Conservation (phyloP, 805 yeast genomes). For the Blastobotrys terrestris region DNA sequence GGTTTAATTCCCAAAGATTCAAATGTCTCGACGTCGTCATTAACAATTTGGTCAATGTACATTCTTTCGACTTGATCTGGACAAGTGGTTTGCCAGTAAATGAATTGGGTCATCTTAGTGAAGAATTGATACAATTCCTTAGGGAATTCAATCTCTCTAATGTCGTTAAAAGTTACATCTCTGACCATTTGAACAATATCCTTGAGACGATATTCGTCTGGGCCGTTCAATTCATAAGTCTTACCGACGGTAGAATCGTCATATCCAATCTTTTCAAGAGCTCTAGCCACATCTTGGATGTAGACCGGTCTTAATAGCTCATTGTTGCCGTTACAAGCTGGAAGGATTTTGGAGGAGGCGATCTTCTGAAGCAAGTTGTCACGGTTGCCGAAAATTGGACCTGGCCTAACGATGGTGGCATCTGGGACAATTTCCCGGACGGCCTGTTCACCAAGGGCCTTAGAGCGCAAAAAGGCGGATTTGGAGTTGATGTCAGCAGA, state of each 20-base stretch:
- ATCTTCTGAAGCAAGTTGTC: slow-evolving; percentile 60
- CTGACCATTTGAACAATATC: slow-evolving; percentile 69
- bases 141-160: slow-evolving; percentile 36
- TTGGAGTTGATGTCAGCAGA: slow-evolving; percentile 64
- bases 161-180: slow-evolving; percentile 45
- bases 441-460: slow-evolving; percentile 69
- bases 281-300: slow-evolving; percentile 70
- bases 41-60: slow-evolving; percentile 57
- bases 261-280: slow-evolving; percentile 69
- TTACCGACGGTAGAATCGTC: slow-evolving; percentile 78
- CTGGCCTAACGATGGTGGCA: slow-evolving; percentile 80
- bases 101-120: slow-evolving; percentile 34
- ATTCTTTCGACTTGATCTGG: slow-evolving; percentile 74
- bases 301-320: slow-evolving; percentile 67
- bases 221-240: slow-evolving; percentile 67
- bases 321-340: slow-evolving; percentile 59
- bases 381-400: slow-evolving; percentile 71
- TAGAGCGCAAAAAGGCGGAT: slow-evolving; percentile 70
- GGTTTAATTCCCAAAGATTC: slow-evolving; percentile 59
- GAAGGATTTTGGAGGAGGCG: slow-evolving; percentile 51
- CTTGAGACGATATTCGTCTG: slow-evolving; percentile 52
- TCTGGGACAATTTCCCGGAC: slow-evolving; percentile 65
- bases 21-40: slow-evolving; percentile 56
- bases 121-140: slow-evolving; percentile 34
- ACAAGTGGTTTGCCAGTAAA: slow-evolving; percentile 46